Evolutionary conservation across 352 stramenopile species (phyloP).

Genomic region (Phytophthora rubi): DNA sequence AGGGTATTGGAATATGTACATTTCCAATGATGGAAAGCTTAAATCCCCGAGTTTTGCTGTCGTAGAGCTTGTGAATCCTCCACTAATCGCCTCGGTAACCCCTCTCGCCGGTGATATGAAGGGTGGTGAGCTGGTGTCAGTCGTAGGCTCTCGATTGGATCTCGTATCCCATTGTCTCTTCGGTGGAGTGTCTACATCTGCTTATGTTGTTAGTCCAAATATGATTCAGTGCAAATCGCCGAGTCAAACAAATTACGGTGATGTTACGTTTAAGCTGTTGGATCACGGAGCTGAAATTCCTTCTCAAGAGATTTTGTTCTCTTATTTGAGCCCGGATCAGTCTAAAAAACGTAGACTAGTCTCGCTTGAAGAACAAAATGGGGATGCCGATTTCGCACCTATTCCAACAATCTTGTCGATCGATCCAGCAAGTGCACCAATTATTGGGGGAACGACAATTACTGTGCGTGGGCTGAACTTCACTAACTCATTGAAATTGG

Average conservation of each 20-base stretch:
- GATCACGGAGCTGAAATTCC: conserved; percentile 50
- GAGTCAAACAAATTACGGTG: conserved; percentile 36
- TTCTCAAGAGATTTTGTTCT: conserved; percentile 45
- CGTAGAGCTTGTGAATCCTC: conserved; percentile 57
- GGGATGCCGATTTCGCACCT: background rate
- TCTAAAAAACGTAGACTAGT: conserved; percentile 11
- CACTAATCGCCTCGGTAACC: conserved; percentile 47
- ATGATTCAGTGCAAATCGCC: conserved; percentile 51
- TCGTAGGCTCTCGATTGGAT: conserved; percentile 62
- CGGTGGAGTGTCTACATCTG: conserved; percentile 38
- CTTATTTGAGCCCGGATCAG: conserved; percentile 42
- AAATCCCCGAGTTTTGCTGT: conserved; percentile 48
- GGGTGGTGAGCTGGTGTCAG: conserved; percentile 48
- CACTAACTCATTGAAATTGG: conserved; percentile 64
- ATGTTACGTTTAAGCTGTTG: conserved; percentile 52
- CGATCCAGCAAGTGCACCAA: conserved; percentile 20
- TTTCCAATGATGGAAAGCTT: conserved; percentile 60
- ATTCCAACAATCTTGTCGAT: conserved; percentile 32
- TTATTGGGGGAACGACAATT: conserved; percentile 64
- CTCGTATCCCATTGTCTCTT: conserved; percentile 79
- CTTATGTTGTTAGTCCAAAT: conserved; percentile 34
- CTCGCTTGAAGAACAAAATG: conserved; percentile 8
- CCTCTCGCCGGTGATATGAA: conserved; percentile 35
- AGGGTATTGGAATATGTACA: conserved; percentile 37
- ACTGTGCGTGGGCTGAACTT: conserved; percentile 85